Percentiles rank a stretch among this genome's conserved stretches.
Conservation (phyloP, 768 basidiomycete species). For the Podaxis mareebaensis region DNA sequence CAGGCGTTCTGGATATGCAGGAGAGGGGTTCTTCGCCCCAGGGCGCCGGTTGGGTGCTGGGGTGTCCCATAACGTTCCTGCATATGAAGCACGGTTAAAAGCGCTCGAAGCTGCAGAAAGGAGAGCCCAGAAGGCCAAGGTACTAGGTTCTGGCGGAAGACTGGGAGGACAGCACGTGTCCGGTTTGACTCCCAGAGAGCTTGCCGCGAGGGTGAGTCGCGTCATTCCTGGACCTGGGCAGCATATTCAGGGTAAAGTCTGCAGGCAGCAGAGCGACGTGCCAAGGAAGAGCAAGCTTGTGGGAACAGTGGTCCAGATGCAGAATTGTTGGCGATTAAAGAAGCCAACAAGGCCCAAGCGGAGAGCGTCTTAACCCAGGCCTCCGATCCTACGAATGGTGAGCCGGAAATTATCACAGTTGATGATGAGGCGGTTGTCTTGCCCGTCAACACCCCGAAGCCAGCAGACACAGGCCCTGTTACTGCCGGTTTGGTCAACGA, state of each 20-base stretch:
- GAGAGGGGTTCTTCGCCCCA: slow-evolving; percentile 87
- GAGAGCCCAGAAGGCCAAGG: slow-evolving; percentile 44
- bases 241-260: neutral
- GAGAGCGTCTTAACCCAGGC: neutral
- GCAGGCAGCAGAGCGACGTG: slow-evolving; percentile 86
- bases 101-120: slow-evolving; percentile 84
- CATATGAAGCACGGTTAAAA: slow-evolving; percentile 45
- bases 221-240: neutral
- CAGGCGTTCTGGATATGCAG: slow-evolving; percentile 78
- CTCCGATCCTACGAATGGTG: neutral
- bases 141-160: slow-evolving; percentile 46
- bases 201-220: slow-evolving; percentile 55
- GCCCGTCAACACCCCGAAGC: too few relatives aligned
- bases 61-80: slow-evolving; percentile 69
- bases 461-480: too few relatives aligned
- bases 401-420: neutral
- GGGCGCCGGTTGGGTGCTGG: slow-evolving; percentile 71
- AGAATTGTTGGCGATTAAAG: slow-evolving; percentile 37
- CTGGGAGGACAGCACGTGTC: slow-evolving; percentile 42
- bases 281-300: slow-evolving; percentile 74
- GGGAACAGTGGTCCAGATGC: slow-evolving; percentile 42
- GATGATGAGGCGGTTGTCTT: neutral
- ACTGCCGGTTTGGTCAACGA: neutral
- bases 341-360: neutral
- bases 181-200: slow-evolving; percentile 62